Evolutionary conservation across 495 filamentous ascomycete species (phyloP), one percentile per base, ranked within the genome.

Genomic region (Amphirosellinia nigrospora): DNA sequence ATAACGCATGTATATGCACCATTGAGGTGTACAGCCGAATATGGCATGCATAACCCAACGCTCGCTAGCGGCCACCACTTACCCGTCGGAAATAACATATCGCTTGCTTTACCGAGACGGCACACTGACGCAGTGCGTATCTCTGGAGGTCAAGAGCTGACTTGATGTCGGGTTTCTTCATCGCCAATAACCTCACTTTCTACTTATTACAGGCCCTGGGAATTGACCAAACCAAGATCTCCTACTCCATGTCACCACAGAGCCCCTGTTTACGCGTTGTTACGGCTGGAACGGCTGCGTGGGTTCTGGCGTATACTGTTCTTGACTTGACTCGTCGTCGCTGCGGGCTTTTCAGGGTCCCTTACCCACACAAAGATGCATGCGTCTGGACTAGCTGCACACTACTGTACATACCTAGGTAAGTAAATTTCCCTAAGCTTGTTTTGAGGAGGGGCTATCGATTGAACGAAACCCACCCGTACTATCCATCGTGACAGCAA

Each of bases 1-100:
- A 63, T 45, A 65, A 43, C 50, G 50, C 53, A 67, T 41, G n/a
- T 59, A 53, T 56, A 66, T 56, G 53, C 50, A 67, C 34, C 64
- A 56, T 56, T 56, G n/a, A 67, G 64, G 45, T 67, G 53, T 59
- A 59, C 64, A 67, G 64, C 64, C 64, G 52, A 67, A 67, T 67
- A 67, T 58, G 48, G 64, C 38, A 59, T 67, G 64, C 64, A 67
- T 58, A 65, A 39, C 63, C 63, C 32, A 65, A 65, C 63, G 63
- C 46, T 59, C 53, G 52, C 46, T 67, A 67, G 64, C 64, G 64
- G 64, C 64, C 48, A 66, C 38, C 19, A 67, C 50, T 59, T 67
- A 59, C 52, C 52, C 64, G 64, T 46, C 64, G 50, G 64, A 26
- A 67, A 66, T 66, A 66, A 66, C 48, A 36, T 62, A 38, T 66